phyloP scores from a whole-genome alignment of 1,284 basidiomycete species.

The Macrocybe sp. region DNA sequence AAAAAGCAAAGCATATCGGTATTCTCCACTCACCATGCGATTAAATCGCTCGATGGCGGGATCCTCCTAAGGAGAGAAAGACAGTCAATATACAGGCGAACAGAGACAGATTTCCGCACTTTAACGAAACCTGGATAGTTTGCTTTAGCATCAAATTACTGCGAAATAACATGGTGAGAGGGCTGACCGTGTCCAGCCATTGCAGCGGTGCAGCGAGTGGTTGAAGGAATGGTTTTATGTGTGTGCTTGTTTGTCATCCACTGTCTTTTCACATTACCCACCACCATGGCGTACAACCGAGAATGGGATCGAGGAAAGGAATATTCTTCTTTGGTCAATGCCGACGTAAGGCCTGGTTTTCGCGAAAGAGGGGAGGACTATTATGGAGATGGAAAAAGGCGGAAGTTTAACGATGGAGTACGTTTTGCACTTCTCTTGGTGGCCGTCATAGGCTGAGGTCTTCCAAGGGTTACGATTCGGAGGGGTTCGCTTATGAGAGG shows the following conservation, averaged over 20 bases:
- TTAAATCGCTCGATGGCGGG: constrained; percentile 80
- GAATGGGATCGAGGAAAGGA: constrained; percentile 79
- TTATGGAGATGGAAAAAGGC: constrained; percentile 63
- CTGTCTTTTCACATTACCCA: constrained; percentile 12
- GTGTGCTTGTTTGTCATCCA: constrained; percentile 34
- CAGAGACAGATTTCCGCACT: constrained; percentile 15
- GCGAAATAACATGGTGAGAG: constrained; percentile 4
- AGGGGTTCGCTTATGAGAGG: constrained; percentile 19
- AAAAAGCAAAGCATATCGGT: constrained; percentile 2
- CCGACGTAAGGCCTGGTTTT: constrained; percentile 32
- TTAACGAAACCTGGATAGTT: constrained; percentile 28
- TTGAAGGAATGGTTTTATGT: constrained; percentile 13
- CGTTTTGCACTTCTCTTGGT: constrained; percentile 7
- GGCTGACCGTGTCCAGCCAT: constrained; percentile 42
- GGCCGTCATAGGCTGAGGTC: background rate
- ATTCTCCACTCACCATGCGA: constrained; percentile 48
- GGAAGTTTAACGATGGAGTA: constrained; percentile 74
- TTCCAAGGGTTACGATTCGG: no score
- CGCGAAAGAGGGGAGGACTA: constrained; percentile 65
- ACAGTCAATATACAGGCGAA: constrained; percentile 5
- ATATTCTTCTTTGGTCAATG: constrained; percentile 36
- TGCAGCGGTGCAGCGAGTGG: constrained; percentile 26
- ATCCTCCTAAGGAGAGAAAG: constrained; percentile 47
- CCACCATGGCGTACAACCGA: constrained; percentile 67
- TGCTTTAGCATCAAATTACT: constrained; percentile 6